Percentiles rank a stretch among this genome's conserved stretches.
Evolutionary conservation across 2,329 filamentous ascomycete species (phyloP).

Genomic region (Lizonia empirigonia): DNA sequence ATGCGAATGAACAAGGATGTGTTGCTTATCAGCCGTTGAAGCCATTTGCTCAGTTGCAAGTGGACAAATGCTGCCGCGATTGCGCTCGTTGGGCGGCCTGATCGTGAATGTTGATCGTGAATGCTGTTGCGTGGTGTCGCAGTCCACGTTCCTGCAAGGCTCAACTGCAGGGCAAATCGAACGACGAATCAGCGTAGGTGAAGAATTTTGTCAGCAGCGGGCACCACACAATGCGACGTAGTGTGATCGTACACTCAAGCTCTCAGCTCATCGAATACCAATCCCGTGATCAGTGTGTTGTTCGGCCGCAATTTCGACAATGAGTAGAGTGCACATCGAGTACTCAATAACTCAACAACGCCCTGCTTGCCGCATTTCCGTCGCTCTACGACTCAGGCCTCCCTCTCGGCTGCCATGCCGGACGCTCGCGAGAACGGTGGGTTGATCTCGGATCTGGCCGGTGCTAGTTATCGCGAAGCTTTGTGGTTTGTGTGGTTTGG

Average conservation of each 20-base stretch:
- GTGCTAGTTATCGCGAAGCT: neutral
- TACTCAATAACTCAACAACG: neutral
- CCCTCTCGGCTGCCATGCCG: slow-evolving; percentile 1
- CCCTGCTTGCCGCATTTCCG: neutral
- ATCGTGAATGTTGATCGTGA: neutral
- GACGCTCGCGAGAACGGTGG: slow-evolving; percentile 5
- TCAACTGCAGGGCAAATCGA: neutral
- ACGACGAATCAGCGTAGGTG: neutral
- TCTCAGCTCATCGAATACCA: no score
- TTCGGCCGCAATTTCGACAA: neutral
- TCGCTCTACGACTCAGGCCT: neutral
- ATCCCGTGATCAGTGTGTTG: neutral
- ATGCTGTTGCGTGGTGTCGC: slow-evolving; percentile 7
- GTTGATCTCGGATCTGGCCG: slow-evolving; percentile 3
- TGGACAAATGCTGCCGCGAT: neutral
- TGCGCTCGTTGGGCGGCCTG: neutral
- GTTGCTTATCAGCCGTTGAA: slow-evolving; percentile 8
- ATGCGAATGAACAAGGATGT: slow-evolving; percentile 13
- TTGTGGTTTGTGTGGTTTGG: slow-evolving; percentile 2
- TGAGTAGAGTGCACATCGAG: neutral
- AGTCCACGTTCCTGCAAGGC: neutral
- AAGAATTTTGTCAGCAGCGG: neutral
- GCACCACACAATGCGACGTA: no score
- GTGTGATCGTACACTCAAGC: no score
- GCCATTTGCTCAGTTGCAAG: slow-evolving; percentile 5